Base-by-base conservation (phyloP, 805 yeast species). In the Helenozyma rhizophorensis region DNA sequence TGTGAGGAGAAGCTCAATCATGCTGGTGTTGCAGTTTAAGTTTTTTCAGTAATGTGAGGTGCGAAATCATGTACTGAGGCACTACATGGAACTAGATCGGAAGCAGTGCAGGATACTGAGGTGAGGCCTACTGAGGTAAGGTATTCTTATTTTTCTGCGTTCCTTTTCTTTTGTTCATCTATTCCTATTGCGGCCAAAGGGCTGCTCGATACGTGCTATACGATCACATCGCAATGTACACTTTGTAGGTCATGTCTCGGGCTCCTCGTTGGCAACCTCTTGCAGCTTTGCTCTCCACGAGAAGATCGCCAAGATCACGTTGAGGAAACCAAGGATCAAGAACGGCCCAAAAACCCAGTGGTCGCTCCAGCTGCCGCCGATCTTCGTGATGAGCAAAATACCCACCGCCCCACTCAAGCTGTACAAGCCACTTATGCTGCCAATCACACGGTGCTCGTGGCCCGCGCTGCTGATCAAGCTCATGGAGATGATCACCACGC, bases 371-470 rank as follows among this genome's bases (percentile, higher is more conserved):
- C 58, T 47, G 4, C 88, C 88, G 5, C 88, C 89, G 8, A 78
- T 22, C 46, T 74, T 75, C 22, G 79, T 71, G 18, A 80, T 58
- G 1, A 78, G 32, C 36, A 82, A 56, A 17, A 81, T 78, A 2
- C 90, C 90, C 6, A 78, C 31, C 1, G 85, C 85, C 12, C 87
- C 88, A 42, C 71, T 62, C 34, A 82, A 68, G n/a, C 81, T 72
- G 50, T 77, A 79, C 9, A 79, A 73, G 6, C 90, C 90, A 30
- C 81, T 71, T 25, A 82, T 69, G 2, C 83, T 66, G n/a, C 88
- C 88, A 30, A 74, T 72, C 32, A 68, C 72, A 5, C 74, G 68
- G 21, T 74, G 46, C 27, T 51, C 54, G 22, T 33, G 31, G 12
- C 48, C 50, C 4, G 60, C 51, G 23, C 53, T 47, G 36, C 60